Base-by-base conservation (phyloP, 2,329 filamentous ascomycete genomes). In the Tothia fuscella region DNA sequence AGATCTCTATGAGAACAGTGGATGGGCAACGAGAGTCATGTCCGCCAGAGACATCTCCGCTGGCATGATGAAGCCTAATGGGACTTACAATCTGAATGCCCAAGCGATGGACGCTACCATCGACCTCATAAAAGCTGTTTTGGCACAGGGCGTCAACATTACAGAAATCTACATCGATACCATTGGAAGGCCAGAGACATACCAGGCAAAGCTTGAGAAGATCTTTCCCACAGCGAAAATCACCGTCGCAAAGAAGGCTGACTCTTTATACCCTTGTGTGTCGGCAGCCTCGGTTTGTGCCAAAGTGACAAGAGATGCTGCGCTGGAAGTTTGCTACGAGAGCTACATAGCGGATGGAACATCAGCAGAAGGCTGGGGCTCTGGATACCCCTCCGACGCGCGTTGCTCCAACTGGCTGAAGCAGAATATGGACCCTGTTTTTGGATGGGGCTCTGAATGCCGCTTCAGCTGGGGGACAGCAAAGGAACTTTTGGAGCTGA, bases 401-500 rank as follows among this genome's bases (percentile, higher is more conserved):
- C 74, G 82, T 47, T 93, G 87, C 52, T 76, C 81, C 2, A 61
- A 64, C 17, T 98, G 91, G 89, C 59, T 98, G 56, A 83, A 78
- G 62, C 66, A 66, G 29, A 91, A 89, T 49, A 89, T 95, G 79
- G 80, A 98, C 55, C 84, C 85, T 3, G 64, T 96, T 1, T 98
- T 96, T 65, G 91, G 91, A 12, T 98, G 91, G 89, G 88, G 89
- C 0, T 74, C 74, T 19, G 88, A 96, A 62, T 93, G 86, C 57
- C 72, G 91, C 4, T 96, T 95, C 56, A 94, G 87, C 55, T 98
- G 91, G 91, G 83, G 82, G 0, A 96, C 91, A 1, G 83, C 83
- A 2, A 95, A 93, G 64, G 88, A 96, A 54, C 74, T 96, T 76
- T 65, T 98, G 3, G 88, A 95, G 50, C 65, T 82, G 58, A 68